These are phyloP conservation scores for Metschnikowia kofuensis DNA, from an alignment of 805 yeast genomes.

Conservation along the genomic window DNA sequence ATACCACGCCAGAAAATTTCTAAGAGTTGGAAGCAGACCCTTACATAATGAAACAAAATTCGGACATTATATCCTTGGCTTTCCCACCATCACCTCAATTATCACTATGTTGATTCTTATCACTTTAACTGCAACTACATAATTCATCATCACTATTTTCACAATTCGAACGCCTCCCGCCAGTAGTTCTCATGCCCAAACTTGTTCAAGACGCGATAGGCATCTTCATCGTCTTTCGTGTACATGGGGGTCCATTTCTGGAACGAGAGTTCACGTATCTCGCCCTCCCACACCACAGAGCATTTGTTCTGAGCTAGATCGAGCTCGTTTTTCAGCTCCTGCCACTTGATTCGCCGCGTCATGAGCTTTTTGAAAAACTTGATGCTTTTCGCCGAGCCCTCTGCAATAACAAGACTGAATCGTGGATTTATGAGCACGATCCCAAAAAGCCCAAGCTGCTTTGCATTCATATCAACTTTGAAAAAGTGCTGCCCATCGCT, in stretches of 20 bases:
- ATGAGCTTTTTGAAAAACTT: slow-evolving; percentile 63
- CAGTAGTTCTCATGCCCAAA: slow-evolving; percentile 61
- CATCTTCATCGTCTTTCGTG: slow-evolving; percentile 49
- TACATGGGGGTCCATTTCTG: slow-evolving; percentile 66
- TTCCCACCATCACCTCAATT: no score
- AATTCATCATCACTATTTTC: neutral
- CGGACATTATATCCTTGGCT: no score
- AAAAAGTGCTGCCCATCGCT: slow-evolving; percentile 64
- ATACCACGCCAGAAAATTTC: no score
- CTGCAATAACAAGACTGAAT: slow-evolving; percentile 63
- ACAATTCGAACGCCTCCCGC: slow-evolving; percentile 25
- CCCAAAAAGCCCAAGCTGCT: slow-evolving; percentile 67
- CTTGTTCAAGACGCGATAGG: slow-evolving; percentile 45
- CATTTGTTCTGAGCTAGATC: slow-evolving; percentile 47
- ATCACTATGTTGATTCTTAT: no score
- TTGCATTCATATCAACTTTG: slow-evolving; percentile 79
- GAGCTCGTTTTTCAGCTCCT: slow-evolving; percentile 27
- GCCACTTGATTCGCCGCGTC: slow-evolving; percentile 67
- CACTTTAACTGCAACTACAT: no score
- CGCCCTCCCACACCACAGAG: slow-evolving; percentile 69
- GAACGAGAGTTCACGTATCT: slow-evolving; percentile 50
- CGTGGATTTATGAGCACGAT: slow-evolving; percentile 45
- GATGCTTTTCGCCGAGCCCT: slow-evolving; percentile 66
- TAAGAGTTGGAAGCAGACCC: no score
- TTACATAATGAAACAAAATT: no score